These are phyloP conservation scores for Powellomyces hirtus DNA, from an alignment of 192 early-diverging fungal genomes.

Conservation along the genomic window DNA sequence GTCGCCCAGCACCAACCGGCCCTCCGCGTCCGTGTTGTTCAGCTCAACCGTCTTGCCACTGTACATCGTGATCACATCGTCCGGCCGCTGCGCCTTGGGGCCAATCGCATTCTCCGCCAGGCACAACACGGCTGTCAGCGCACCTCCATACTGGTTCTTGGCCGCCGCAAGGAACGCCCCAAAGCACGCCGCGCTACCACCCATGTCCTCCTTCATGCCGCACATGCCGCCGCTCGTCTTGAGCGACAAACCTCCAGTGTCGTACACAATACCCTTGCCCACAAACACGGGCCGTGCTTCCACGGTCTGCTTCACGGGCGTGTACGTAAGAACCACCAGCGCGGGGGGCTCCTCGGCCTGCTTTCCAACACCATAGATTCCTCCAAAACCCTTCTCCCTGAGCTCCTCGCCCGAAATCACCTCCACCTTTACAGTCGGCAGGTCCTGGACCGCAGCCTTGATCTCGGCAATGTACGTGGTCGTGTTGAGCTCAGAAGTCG, in stretches of 20 bases:
- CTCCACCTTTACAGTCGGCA: slow-evolving; percentile 34
- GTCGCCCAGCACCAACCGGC: slow-evolving; percentile 30
- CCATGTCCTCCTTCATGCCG: slow-evolving; percentile 56
- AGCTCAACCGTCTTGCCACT: slow-evolving; percentile 55
- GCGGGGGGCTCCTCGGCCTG: slow-evolving; percentile 42
- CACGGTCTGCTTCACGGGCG: slow-evolving; percentile 32
- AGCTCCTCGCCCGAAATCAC: slow-evolving; percentile 52
- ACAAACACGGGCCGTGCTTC: slow-evolving; percentile 35
- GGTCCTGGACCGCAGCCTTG: slow-evolving; percentile 21
- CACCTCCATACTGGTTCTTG: slow-evolving; percentile 24
- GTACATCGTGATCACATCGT: slow-evolving; percentile 48
- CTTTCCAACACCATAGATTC: slow-evolving; percentile 53
- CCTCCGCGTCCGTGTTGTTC: slow-evolving; percentile 54
- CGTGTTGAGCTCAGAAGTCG: slow-evolving; percentile 45
- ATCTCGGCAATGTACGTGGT: slow-evolving; percentile 40
- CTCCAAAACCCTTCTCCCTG: slow-evolving; percentile 41
- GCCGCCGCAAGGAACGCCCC: slow-evolving; percentile 45
- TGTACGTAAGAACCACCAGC: slow-evolving; percentile 43
- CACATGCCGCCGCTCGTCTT: slow-evolving; percentile 33
- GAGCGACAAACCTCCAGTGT: slow-evolving; percentile 42
- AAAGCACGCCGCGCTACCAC: slow-evolving; percentile 49
- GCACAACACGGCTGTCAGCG: slow-evolving; percentile 38
- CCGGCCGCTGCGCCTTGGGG: slow-evolving; percentile 26
- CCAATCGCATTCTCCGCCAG: slow-evolving; percentile 54
- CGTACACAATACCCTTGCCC: slow-evolving; percentile 61